These are phyloP conservation scores for Astragalus membranaceus DNA, from an alignment of 306 rosid genomes.

Conservation along the genomic window DNA sequence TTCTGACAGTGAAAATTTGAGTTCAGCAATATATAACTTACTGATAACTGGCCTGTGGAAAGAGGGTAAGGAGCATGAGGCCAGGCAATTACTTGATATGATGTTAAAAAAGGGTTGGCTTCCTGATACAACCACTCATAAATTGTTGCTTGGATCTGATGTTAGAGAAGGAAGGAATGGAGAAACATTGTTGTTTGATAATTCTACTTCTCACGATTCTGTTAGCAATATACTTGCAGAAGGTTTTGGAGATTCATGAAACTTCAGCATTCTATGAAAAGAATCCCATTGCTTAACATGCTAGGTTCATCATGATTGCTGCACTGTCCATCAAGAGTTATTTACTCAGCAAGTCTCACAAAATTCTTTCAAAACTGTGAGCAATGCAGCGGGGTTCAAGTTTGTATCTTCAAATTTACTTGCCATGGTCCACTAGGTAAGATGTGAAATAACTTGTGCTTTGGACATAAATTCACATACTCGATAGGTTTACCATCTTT, in stretches of 20 bases:
- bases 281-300: conserved; percentile 7
- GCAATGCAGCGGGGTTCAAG: background rate
- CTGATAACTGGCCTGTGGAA: conserved; percentile 69
- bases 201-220: conserved; percentile 40
- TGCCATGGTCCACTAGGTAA: conserved; percentile 13
- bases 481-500: background rate
- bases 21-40: conserved; percentile 44
- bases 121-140: conserved; percentile 71
- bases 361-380: conserved; percentile 8
- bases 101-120: conserved; percentile 93
- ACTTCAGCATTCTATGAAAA: conserved; percentile 9
- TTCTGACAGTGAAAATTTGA: conserved; percentile 27
- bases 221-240: conserved; percentile 74
- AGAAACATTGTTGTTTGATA: conserved; percentile 4
- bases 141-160: conserved; percentile 60
- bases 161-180: conserved; percentile 30
- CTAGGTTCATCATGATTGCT: conserved; percentile 4
- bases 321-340: background rate
- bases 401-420: background rate
- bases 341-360: background rate
- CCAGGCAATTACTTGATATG: conserved; percentile 48
- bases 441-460: background rate
- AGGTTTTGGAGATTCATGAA: conserved; percentile 46
- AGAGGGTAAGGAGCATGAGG: conserved; percentile 59
- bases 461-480: background rate